These are phyloP conservation scores for Haplosporangium sp. DNA, from an alignment of 371 early-diverging fungal genomes.

Conservation along the genomic window DNA sequence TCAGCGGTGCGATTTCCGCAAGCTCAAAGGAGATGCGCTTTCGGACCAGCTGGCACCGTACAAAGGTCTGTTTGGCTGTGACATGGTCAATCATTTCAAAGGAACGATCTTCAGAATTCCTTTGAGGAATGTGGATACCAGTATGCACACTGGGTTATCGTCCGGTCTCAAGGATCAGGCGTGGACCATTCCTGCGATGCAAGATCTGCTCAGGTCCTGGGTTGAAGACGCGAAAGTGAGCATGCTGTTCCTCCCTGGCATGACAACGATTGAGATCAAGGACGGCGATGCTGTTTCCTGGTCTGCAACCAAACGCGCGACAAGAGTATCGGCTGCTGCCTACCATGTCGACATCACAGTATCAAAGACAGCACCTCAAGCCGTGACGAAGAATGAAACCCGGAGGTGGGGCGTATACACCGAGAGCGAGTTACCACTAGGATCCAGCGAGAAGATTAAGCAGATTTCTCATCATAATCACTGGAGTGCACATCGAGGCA, in stretches of 20 bases:
- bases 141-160: neutral
- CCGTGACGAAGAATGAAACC: neutral
- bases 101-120: slow-evolving; percentile 57
- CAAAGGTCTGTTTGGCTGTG: slow-evolving; percentile 29
- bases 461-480: neutral
- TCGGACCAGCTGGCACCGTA: slow-evolving; percentile 42
- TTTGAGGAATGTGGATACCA: slow-evolving; percentile 10
- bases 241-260: slow-evolving; percentile 45
- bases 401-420: slow-evolving; percentile 19
- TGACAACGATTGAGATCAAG: slow-evolving; percentile 28
- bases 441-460: neutral
- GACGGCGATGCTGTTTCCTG: neutral
- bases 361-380: neutral
- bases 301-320: neutral
- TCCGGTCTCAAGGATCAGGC: neutral
- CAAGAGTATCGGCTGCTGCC: too few relatives aligned
- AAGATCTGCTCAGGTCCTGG: slow-evolving; percentile 24
- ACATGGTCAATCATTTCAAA: slow-evolving; percentile 28
- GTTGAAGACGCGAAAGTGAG: slow-evolving; percentile 17
- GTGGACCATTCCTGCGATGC: slow-evolving; percentile 16
- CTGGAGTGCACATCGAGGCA: slow-evolving; percentile 27
- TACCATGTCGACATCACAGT: neutral
- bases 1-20: slow-evolving; percentile 20
- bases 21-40: slow-evolving; percentile 3
- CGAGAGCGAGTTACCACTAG: neutral